A percentile compares a stretch with the other conserved stretches of the same genome.
phyloP scores from a whole-genome alignment of 75 land plant genomes.

The Isoetes taiwanensis region DNA sequence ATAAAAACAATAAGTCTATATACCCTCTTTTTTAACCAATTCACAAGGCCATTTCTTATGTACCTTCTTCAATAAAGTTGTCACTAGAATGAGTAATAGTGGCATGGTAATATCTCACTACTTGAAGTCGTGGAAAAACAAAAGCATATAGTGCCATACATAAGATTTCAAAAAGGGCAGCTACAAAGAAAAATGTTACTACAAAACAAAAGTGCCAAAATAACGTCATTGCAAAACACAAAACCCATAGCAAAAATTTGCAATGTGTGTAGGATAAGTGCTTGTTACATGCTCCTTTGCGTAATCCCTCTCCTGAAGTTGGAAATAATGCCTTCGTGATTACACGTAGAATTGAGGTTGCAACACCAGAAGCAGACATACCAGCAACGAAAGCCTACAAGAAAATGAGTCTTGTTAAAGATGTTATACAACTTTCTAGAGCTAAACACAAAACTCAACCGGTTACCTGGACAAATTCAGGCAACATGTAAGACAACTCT shows the following conservation, averaged over 20 bases:
- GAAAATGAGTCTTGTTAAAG: too few species aligned
- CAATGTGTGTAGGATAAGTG: neutral
- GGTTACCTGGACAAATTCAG: neutral
- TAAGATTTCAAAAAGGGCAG: neutral
- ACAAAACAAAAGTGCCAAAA: too few species aligned
- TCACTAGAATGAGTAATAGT: too few species aligned
- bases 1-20: neutral
- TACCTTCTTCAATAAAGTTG: neutral
- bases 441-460: neutral
- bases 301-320: neutral
- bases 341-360: neutral
- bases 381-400: neutral
- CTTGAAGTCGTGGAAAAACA: neutral
- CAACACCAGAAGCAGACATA: constrained; percentile 3
- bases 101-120: too few species aligned
- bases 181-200: neutral
- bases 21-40: neutral
- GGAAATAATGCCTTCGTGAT: neutral
- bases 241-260: neutral
- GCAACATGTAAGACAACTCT: neutral
- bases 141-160: neutral
- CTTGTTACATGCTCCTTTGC: constrained; percentile 3
- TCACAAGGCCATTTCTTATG: neutral
- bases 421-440: too few species aligned
- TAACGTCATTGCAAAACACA: too few species aligned